Percentiles rank a stretch among this genome's conserved stretches.
These are phyloP conservation scores for Paecilomyces variotii DNA, from an alignment of 2,329 filamentous ascomycete species.

Conservation along the genomic window DNA sequence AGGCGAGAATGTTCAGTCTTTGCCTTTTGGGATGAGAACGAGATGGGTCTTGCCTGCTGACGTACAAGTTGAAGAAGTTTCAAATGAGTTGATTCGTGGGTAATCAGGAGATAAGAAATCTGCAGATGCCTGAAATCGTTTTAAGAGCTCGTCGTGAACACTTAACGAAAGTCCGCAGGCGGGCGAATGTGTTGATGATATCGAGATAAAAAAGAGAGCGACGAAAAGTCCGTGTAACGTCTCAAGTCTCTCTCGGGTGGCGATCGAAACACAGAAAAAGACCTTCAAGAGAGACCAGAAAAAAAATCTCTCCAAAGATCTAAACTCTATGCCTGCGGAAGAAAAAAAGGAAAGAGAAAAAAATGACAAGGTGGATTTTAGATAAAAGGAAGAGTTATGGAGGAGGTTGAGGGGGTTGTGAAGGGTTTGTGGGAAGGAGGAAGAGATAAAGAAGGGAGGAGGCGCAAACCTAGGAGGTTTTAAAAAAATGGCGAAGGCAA, in stretches of 20 bases:
- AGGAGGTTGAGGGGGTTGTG: conserved; percentile 9
- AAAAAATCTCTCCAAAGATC: conserved; percentile 21
- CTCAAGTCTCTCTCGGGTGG: conserved; percentile 10
- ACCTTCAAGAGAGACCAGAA: conserved; percentile 6
- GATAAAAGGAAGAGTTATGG: conserved; percentile 10
- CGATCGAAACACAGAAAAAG: conserved; percentile 9
- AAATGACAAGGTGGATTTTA: conserved; percentile 12
- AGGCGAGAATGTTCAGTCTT: neutral
- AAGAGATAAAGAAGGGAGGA: conserved; percentile 7
- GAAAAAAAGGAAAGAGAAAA: conserved; percentile 18
- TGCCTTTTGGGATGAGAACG: neutral
- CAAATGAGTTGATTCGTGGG: neutral
- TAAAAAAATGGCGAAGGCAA: conserved; percentile 3
- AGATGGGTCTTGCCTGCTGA: neutral
- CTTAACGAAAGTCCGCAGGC: conserved; percentile 2
- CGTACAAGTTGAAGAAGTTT: neutral
- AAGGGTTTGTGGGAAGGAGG: conserved; percentile 11
- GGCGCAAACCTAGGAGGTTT: conserved; percentile 6
- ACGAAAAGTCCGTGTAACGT: conserved; percentile 8
- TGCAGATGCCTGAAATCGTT: neutral
- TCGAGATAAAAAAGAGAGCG: conserved; percentile 13
- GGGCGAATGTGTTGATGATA: conserved; percentile 5
- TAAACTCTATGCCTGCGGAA: conserved; percentile 24
- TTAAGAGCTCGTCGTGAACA: neutral
- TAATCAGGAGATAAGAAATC: neutral